Conservation (phyloP, 805 yeast genomes). For the Saccharomycopsis fibuligera region DNA sequence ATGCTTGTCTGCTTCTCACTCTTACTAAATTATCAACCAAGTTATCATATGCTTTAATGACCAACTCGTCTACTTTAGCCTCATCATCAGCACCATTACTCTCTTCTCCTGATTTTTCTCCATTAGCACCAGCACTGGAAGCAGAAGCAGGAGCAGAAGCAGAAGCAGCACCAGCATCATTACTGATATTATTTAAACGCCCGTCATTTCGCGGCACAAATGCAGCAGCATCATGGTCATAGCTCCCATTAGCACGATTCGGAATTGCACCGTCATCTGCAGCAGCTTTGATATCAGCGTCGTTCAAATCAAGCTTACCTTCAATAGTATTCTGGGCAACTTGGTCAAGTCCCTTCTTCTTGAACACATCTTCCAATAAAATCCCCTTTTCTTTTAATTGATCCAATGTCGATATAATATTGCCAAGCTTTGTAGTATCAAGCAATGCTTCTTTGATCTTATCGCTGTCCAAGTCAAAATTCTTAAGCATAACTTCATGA, state of each 20-base stretch:
- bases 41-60: conserved; percentile 35
- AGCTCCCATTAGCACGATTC: background rate
- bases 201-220: background rate
- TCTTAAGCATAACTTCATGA: background rate
- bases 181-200: no score
- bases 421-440: conserved; percentile 33
- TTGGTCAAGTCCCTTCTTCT: conserved; percentile 23
- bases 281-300: background rate
- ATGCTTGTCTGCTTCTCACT: conserved; percentile 38
- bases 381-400: conserved; percentile 37
- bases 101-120: no score
- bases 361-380: conserved; percentile 32
- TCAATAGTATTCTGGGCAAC: background rate
- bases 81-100: conserved; percentile 16
- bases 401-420: conserved; percentile 33
- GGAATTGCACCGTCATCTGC: background rate
- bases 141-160: no score
- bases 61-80: conserved; percentile 26
- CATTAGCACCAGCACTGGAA: no score
- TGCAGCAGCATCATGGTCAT: conserved; percentile 4
- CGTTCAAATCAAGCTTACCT: background rate
- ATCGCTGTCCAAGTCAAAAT: conserved; percentile 30
- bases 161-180: no score
- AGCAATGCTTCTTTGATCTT: conserved; percentile 31
- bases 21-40: conserved; percentile 35